Conservation (phyloP, 192 early-diverging fungal species). For the Chytriomyces confervae region DNA sequence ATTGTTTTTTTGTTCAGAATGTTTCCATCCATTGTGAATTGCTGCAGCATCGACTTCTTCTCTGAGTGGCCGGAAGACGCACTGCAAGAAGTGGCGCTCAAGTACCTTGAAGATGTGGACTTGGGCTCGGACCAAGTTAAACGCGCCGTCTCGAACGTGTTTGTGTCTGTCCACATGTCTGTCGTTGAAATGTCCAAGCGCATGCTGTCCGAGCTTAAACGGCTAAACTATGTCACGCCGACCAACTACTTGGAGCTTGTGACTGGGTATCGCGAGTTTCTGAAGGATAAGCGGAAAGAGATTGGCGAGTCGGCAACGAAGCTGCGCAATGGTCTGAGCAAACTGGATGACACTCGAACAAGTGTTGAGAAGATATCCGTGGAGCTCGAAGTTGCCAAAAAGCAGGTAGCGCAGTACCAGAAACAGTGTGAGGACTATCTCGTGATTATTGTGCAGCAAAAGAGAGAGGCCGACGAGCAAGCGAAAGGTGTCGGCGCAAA, state of each 20-base stretch:
- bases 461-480: conserved; percentile 68
- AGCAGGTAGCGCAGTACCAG: conserved; percentile 65
- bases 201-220: conserved; percentile 59
- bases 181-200: conserved; percentile 59
- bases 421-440: conserved; percentile 72
- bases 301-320: conserved; percentile 62
- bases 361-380: conserved; percentile 67
- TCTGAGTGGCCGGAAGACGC: conserved; percentile 68
- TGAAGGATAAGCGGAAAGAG: conserved; percentile 59
- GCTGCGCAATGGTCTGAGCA: conserved; percentile 64
- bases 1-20: conserved; percentile 36
- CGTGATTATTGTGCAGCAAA: conserved; percentile 71
- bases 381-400: conserved; percentile 66
- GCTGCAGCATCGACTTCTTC: conserved; percentile 67
- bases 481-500: conserved; percentile 65
- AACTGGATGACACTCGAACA: conserved; percentile 62
- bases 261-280: conserved; percentile 57
- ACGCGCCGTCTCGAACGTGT: conserved; percentile 57
- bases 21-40: conserved; percentile 65
- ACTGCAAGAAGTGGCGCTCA: conserved; percentile 58
- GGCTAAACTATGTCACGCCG: conserved; percentile 66
- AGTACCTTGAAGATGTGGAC: conserved; percentile 59
- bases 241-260: conserved; percentile 69
- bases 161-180: conserved; percentile 62
- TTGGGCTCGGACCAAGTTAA: conserved; percentile 54